These are phyloP conservation scores for Puya raimondii DNA, from an alignment of 176 grass and related monocot species.

Conservation along the genomic window DNA sequence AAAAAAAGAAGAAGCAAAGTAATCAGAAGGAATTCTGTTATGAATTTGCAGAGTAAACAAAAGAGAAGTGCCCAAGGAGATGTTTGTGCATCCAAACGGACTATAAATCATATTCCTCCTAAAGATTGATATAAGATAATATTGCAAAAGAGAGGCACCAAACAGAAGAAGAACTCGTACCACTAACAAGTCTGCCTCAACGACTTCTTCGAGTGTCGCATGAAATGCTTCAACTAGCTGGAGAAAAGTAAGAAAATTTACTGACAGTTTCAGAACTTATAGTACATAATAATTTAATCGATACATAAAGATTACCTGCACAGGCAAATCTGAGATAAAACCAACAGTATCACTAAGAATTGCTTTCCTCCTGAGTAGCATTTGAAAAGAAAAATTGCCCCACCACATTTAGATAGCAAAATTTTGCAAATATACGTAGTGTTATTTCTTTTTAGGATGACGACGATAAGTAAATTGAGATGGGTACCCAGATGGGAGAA, in stretches of 20 bases:
- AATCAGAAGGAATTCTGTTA: too few species aligned
- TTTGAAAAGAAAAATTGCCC: conserved; percentile 17
- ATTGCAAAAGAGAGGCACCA: not conserved
- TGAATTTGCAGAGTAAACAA: too few species aligned
- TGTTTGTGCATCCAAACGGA: too few species aligned
- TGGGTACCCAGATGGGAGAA: conserved; percentile 90
- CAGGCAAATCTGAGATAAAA: conserved; percentile 94
- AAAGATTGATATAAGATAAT: not conserved
- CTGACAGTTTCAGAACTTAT: conserved; percentile 3
- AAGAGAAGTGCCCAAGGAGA: too few species aligned
- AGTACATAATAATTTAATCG: conserved; percentile 2
- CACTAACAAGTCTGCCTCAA: conserved; percentile 96
- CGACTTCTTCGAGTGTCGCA: conserved; percentile 93
- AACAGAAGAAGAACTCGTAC: conserved; percentile 26
- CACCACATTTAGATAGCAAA: not conserved
- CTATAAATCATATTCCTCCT: not conserved
- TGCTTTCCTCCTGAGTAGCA: conserved; percentile 54
- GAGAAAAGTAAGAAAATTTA: conserved; percentile 9
- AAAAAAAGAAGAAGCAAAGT: not conserved
- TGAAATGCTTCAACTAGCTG: conserved; percentile 96
- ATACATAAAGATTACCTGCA: conserved; percentile 53
- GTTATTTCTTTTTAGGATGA: not conserved
- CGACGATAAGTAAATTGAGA: not conserved
- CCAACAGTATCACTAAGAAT: conserved; percentile 95
- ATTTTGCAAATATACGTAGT: not conserved